Evolutionary conservation across 306 rosid species (phyloP).

Genomic region (Elaeagnus macrophylla): DNA sequence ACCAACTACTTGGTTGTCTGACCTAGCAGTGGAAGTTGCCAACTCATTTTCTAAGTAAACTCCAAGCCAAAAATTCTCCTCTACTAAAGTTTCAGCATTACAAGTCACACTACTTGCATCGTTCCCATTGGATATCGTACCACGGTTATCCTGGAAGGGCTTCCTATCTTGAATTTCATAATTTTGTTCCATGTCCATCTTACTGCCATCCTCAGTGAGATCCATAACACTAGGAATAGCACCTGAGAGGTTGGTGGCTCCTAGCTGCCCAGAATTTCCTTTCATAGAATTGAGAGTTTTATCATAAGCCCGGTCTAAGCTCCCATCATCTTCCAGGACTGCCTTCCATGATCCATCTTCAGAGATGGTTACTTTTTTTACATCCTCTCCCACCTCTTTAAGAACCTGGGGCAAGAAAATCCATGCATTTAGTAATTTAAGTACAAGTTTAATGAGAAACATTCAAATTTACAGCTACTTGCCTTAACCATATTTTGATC

Average conservation of each 20-base stretch:
- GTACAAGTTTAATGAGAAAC: conserved; percentile 10
- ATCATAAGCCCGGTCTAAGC: conserved; percentile 26
- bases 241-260: conserved; percentile 20
- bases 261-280: conserved; percentile 37
- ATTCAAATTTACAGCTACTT: conserved; percentile 31
- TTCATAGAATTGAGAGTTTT: conserved; percentile 22
- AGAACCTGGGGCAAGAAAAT: conserved; percentile 44
- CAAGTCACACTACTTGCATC: conserved; percentile 8
- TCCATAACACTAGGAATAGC: conserved; percentile 37
- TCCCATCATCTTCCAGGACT: conserved; percentile 36
- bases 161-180: conserved; percentile 46
- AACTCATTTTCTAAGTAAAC: not conserved
- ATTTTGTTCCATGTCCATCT: conserved; percentile 32
- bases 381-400: conserved; percentile 57
- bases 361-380: conserved; percentile 54
- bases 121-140: too few relatives aligned
- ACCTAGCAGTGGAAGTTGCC: conserved; percentile 15
- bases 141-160: conserved; percentile 21
- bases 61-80: conserved; percentile 44
- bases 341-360: conserved; percentile 90
- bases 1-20: conserved; percentile 30
- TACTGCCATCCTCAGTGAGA: conserved; percentile 55
- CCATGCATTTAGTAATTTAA: conserved; percentile 2
- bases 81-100: conserved; percentile 30
- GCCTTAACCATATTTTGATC: conserved; percentile 85